Percentiles rank a stretch among this genome's conserved stretches.
Evolutionary conservation across 1,284 basidiomycete species (phyloP).

Genomic region (Apiotrichum mycotoxinovorans): DNA sequence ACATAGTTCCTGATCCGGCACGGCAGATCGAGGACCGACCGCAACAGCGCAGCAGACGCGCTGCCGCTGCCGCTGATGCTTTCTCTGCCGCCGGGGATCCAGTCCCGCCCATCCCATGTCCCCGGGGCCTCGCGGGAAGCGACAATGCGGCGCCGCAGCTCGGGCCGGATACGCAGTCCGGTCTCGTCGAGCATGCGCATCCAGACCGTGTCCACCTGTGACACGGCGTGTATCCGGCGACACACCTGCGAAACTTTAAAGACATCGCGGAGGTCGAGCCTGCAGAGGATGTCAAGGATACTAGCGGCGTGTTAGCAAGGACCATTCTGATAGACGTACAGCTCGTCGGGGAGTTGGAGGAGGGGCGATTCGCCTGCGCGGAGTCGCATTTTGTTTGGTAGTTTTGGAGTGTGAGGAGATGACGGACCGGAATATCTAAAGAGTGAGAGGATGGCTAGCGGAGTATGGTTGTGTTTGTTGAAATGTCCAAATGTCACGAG

Average conservation of each 20-base stretch:
- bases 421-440: no score
- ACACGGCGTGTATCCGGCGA: constrained; percentile 22
- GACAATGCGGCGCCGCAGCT: constrained; percentile 2
- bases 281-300: constrained; percentile 24
- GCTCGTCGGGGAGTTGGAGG: constrained; percentile 34
- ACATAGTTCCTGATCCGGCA: not conserved
- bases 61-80: not conserved
- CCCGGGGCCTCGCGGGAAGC: constrained; percentile 21
- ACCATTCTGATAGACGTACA: constrained; percentile 23
- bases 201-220: constrained; percentile 35
- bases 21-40: not conserved
- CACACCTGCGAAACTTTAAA: constrained; percentile 19
- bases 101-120: constrained; percentile 18
- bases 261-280: constrained; percentile 29
- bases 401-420: no score
- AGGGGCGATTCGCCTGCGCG: not conserved
- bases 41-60: not conserved
- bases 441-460: no score
- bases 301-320: constrained; percentile 14
- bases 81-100: not conserved
- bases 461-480: no score
- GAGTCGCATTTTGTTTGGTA: no score
- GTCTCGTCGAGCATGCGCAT: constrained; percentile 17
- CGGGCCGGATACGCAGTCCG: constrained; percentile 17
- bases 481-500: not conserved